Conservation (phyloP, 768 basidiomycete species). For the Mycena crocata region DNA sequence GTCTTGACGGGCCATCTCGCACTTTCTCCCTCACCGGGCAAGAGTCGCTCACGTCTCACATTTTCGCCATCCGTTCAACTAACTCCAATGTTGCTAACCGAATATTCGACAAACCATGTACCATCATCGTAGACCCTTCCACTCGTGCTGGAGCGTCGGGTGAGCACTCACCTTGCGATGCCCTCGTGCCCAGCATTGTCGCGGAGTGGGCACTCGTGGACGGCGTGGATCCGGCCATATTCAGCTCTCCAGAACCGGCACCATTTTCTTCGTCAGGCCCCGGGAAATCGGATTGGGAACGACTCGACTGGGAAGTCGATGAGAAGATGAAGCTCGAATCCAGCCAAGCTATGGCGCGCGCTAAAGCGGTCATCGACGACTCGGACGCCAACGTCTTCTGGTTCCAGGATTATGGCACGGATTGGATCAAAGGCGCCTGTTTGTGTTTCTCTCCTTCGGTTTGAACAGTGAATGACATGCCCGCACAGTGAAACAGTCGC, state of each 20-base stretch:
- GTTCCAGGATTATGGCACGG: slow-evolving; percentile 85
- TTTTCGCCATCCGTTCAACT: slow-evolving; percentile 78
- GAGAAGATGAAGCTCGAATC: slow-evolving; percentile 68
- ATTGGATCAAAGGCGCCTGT: slow-evolving; percentile 88
- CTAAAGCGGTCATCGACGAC: slow-evolving; percentile 70
- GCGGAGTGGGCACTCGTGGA: slow-evolving; percentile 85
- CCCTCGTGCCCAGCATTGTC: slow-evolving; percentile 88
- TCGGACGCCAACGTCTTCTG: slow-evolving; percentile 88
- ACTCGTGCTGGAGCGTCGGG: slow-evolving; percentile 88
- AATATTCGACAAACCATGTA: slow-evolving; percentile 91
- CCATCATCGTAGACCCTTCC: slow-evolving; percentile 86
- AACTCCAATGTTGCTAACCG: slow-evolving; percentile 75
- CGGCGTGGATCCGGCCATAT: slow-evolving; percentile 60
- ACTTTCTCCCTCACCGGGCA: slow-evolving; percentile 47
- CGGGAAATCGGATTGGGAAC: slow-evolving; percentile 58
- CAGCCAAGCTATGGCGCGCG: slow-evolving; percentile 65
- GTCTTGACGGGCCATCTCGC: slow-evolving; percentile 81
- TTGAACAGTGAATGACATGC: neutral
- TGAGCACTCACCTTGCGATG: slow-evolving; percentile 93
- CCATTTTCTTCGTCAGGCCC: slow-evolving; percentile 20
- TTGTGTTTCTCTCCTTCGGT: slow-evolving; percentile 38
- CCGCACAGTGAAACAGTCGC: slow-evolving; percentile 54
- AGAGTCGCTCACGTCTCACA: slow-evolving; percentile 71
- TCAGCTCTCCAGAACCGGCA: slow-evolving; percentile 50
- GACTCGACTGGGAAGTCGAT: slow-evolving; percentile 83